These are phyloP conservation scores for Linnemannia elongata DNA, from an alignment of 192 early-diverging fungal genomes.

Conservation along the genomic window DNA sequence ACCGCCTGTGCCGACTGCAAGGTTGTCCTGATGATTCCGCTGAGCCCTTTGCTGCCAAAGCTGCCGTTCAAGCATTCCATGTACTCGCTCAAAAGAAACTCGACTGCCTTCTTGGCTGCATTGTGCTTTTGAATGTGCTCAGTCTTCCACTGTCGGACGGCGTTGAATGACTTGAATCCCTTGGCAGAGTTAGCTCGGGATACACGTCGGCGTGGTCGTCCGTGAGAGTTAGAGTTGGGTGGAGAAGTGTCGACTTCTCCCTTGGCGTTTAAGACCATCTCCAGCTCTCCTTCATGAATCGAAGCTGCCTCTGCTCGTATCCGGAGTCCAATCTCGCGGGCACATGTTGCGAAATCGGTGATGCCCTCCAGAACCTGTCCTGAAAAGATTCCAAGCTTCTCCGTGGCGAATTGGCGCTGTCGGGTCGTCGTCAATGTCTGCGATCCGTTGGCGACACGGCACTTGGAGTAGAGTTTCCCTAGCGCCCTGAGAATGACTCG, in stretches of 20 bases:
- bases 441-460: slow-evolving; percentile 42
- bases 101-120: slow-evolving; percentile 28
- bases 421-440: slow-evolving; percentile 23
- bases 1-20: slow-evolving; percentile 24
- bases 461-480: slow-evolving; percentile 48
- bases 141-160: slow-evolving; percentile 42
- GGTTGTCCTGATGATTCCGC: slow-evolving; percentile 21
- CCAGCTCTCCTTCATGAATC: not conserved
- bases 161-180: slow-evolving; percentile 55
- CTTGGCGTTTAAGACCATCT: not conserved
- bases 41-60: not conserved
- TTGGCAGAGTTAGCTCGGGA: slow-evolving; percentile 46
- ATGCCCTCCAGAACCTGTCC: slow-evolving; percentile 34
- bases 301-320: slow-evolving; percentile 14
- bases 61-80: slow-evolving; percentile 35
- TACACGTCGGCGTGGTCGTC: slow-evolving; percentile 30
- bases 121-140: slow-evolving; percentile 37
- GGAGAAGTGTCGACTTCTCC: not conserved
- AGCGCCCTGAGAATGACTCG: slow-evolving; percentile 39
- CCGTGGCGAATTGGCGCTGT: slow-evolving; percentile 42
- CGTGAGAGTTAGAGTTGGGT: slow-evolving; percentile 8
- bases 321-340: slow-evolving; percentile 36
- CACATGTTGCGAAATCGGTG: slow-evolving; percentile 36
- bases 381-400: slow-evolving; percentile 36
- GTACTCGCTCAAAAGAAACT: slow-evolving; percentile 31